A percentile compares a stretch with the other conserved stretches of the same genome.
phyloP scores from a whole-genome alignment of 805 yeast genomes.

The Lachancea sp. region DNA sequence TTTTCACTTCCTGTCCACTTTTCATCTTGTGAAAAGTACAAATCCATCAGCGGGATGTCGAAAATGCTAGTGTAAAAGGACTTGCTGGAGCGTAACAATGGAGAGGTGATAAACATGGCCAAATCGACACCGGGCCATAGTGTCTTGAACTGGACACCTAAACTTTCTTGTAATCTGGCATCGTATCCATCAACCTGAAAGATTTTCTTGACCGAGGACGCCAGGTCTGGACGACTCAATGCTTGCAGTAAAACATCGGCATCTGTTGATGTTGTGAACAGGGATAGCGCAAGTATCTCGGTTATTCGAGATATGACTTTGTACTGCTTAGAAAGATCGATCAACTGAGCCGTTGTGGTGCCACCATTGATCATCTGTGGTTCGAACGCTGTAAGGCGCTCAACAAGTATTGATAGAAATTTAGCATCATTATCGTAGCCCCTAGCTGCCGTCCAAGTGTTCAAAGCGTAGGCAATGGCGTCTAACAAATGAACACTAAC shows the following conservation, averaged over 20 bases:
- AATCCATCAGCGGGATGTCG: constrained; percentile 57
- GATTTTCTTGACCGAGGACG: constrained; percentile 30
- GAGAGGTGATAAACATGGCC: constrained; percentile 45
- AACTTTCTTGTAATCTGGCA: constrained; percentile 39
- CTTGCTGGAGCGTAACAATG: constrained; percentile 39
- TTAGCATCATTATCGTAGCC: constrained; percentile 43
- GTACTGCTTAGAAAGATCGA: constrained; percentile 45
- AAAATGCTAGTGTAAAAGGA: constrained; percentile 52
- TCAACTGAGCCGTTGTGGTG: constrained; percentile 17
- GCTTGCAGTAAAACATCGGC: constrained; percentile 39
- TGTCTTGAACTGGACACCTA: constrained; percentile 41
- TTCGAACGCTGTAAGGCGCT: constrained; percentile 34
- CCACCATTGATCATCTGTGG: constrained; percentile 11
- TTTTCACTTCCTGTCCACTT: constrained; percentile 37
- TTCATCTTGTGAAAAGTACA: constrained; percentile 40
- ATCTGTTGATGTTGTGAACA: constrained; percentile 50
- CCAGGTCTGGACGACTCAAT: constrained; percentile 36
- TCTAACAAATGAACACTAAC: constrained; percentile 65
- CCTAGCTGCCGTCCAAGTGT: constrained; percentile 66
- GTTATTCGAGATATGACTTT: constrained; percentile 60
- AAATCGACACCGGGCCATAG: constrained; percentile 45
- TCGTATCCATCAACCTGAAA: constrained; percentile 44
- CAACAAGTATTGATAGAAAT: constrained; percentile 32
- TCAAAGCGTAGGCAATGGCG: constrained; percentile 66
- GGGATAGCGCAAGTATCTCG: constrained; percentile 66